Evolutionary conservation across 2,329 filamentous ascomycete species (phyloP).

Genomic region (Cladosporium colombiae): DNA sequence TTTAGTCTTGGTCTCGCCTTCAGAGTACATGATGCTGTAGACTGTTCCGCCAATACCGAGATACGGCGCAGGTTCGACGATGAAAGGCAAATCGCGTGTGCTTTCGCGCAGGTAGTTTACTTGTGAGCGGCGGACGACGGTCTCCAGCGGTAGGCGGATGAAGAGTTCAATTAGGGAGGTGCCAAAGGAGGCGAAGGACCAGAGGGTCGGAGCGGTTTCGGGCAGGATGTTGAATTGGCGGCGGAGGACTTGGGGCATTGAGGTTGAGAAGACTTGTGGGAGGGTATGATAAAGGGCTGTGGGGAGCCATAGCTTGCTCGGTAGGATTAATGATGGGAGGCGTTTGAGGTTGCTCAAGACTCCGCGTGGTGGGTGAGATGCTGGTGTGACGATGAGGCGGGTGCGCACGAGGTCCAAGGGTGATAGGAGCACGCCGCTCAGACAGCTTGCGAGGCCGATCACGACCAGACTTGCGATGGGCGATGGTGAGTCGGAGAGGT

Average conservation of each 20-base stretch:
- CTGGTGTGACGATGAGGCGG: conserved; percentile 74
- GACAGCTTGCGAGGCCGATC: conserved; percentile 62
- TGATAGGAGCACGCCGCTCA: conserved; percentile 77
- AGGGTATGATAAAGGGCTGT: conserved; percentile 88
- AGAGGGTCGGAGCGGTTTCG: conserved; percentile 75
- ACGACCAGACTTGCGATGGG: conserved; percentile 80
- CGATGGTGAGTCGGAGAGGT: conserved; percentile 78
- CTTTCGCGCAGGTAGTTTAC: conserved; percentile 47
- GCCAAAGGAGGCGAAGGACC: conserved; percentile 79
- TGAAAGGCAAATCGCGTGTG: conserved; percentile 59
- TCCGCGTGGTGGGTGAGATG: conserved; percentile 71
- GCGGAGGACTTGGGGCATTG: conserved; percentile 80
- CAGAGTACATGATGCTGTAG: conserved; percentile 80
- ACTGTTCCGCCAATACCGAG: conserved; percentile 88
- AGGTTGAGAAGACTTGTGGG: conserved; percentile 78
- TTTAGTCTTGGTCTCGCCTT: conserved; percentile 60
- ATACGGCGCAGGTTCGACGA: conserved; percentile 79
- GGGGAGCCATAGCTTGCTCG: conserved; percentile 68
- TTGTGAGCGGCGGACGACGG: conserved; percentile 85
- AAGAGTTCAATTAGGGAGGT: conserved; percentile 79
- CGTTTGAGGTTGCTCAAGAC: conserved; percentile 75
- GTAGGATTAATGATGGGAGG: conserved; percentile 69
- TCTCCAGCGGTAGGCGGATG: conserved; percentile 86
- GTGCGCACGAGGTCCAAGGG: conserved; percentile 91
- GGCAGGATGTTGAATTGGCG: conserved; percentile 83